Evolutionary conservation across 2,329 filamentous ascomycete genomes (phyloP).

Genomic region (Hymenoscyphus fraxineus): DNA sequence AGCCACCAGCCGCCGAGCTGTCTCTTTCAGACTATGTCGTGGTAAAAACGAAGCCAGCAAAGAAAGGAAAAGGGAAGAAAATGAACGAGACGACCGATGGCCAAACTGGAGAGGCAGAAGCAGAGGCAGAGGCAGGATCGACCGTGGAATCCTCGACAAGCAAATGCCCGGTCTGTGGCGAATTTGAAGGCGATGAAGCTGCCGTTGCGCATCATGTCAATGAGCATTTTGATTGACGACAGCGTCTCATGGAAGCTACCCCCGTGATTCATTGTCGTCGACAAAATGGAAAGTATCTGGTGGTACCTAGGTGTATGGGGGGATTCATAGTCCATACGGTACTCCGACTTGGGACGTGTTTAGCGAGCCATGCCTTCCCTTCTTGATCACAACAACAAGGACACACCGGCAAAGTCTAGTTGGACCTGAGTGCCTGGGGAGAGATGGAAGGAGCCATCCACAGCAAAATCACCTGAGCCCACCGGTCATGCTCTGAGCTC

Average conservation of each 20-base stretch:
- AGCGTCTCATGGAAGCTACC: neutral
- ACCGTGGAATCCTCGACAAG: neutral
- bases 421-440: neutral
- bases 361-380: neutral
- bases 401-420: neutral
- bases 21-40: constrained; percentile 26
- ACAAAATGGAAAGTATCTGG: neutral
- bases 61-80: constrained; percentile 8
- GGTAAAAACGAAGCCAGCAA: constrained; percentile 17
- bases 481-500: neutral
- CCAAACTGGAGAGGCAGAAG: neutral
- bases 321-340: neutral
- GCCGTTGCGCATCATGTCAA: constrained; percentile 32
- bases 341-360: neutral
- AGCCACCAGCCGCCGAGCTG: constrained; percentile 13
- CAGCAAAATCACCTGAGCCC: neutral
- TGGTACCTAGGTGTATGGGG: neutral
- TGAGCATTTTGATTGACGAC: constrained; percentile 28
- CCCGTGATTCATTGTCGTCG: neutral
- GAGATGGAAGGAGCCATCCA: neutral
- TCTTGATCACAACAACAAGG: neutral
- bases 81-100: too few relatives aligned
- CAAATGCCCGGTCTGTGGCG: constrained; percentile 31
- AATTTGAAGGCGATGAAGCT: constrained; percentile 32
- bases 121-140: neutral